Evolutionary conservation across 129 eudicot species (phyloP).

Genomic region (Mikania micrantha): DNA sequence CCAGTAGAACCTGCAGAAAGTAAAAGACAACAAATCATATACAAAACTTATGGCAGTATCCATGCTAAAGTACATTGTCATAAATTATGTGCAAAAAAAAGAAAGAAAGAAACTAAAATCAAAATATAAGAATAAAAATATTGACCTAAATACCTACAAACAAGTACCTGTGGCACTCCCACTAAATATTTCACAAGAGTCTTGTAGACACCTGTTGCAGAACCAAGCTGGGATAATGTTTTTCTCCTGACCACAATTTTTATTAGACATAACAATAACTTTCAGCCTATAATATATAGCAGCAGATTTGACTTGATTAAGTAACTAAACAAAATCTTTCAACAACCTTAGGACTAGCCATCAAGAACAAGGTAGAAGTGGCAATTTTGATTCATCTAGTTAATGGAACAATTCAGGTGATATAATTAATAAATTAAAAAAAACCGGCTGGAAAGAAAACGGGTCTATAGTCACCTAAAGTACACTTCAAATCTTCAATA

Average conservation of each 20-base stretch:
- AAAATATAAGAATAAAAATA: background rate
- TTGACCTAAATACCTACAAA: background rate
- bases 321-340: background rate
- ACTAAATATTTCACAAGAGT: conserved; percentile 92
- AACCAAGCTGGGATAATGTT: conserved; percentile 87
- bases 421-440: background rate
- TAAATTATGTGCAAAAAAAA: background rate
- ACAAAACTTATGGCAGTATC: background rate
- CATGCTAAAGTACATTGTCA: background rate
- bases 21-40: background rate
- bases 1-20: conserved; percentile 75
- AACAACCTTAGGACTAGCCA: too few relatives aligned
- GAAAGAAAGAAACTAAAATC: too few relatives aligned
- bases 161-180: conserved; percentile 87
- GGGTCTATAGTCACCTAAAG: background rate
- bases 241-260: conserved; percentile 55
- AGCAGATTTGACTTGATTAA: background rate
- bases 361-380: background rate
- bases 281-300: background rate
- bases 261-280: background rate
- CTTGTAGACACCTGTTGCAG: conserved; percentile 95
- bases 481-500: background rate
- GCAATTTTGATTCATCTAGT: background rate
- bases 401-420: background rate
- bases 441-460: background rate